phyloP scores from a whole-genome alignment of 2,329 filamentous ascomycete species.

The Sodiomyces alkalinus region DNA sequence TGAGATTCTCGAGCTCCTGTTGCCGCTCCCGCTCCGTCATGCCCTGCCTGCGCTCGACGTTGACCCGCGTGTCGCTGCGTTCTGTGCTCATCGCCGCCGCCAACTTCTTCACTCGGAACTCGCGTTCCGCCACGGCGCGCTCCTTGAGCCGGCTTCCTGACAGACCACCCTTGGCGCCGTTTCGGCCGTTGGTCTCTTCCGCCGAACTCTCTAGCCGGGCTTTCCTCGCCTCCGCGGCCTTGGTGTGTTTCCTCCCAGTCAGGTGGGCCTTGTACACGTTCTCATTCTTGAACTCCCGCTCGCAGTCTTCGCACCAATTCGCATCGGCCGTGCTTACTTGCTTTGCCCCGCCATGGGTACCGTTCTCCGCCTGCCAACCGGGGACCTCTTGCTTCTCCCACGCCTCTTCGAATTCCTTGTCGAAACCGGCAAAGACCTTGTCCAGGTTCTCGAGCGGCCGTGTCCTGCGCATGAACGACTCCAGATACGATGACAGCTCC shows the following conservation, averaged over 20 bases:
- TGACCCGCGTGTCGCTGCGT: constrained; percentile 76
- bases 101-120: constrained; percentile 68
- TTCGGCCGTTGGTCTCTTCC: constrained; percentile 13
- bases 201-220: constrained; percentile 25
- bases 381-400: constrained; percentile 71
- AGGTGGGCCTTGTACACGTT: constrained; percentile 89
- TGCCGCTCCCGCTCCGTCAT: constrained; percentile 96
- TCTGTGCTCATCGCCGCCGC: constrained; percentile 73
- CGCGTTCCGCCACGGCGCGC: constrained; percentile 75
- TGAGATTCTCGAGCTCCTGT: constrained; percentile 81
- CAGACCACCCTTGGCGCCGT: constrained; percentile 12
- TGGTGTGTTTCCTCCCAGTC: constrained; percentile 82
- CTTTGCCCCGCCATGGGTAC: constrained; percentile 19
- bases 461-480: constrained; percentile 73
- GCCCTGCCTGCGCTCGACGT: constrained; percentile 89
- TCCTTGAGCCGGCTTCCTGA: constrained; percentile 59
- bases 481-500: constrained; percentile 66
- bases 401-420: constrained; percentile 66
- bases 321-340: constrained; percentile 37
- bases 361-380: constrained; percentile 56
- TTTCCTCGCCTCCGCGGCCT: constrained; percentile 55
- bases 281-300: constrained; percentile 89
- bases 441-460: constrained; percentile 76
- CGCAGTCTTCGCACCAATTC: constrained; percentile 80
- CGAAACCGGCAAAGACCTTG: constrained; percentile 59